Evolutionary conservation across 768 basidiomycete species (phyloP), one percentile per base, ranked within the genome.

Genomic region (Strobilomyces dryophilus): DNA sequence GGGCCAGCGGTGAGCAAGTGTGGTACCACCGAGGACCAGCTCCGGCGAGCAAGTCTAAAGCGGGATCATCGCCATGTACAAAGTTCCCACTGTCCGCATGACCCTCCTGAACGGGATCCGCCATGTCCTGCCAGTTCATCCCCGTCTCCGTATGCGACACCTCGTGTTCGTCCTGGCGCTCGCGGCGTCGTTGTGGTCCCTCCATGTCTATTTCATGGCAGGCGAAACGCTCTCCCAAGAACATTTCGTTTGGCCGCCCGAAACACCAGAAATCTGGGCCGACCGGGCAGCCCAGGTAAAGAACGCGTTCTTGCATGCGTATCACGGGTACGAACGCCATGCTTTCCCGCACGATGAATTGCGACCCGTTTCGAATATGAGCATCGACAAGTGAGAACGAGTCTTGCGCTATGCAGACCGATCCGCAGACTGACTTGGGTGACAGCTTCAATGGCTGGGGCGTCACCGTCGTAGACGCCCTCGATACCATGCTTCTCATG

Each of bases 401-500:
- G 79, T 61, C 18, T 27, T 32, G 8, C 31, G 5, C 37, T 10
- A 9, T 9, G 2, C 26, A 4, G 7, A 3, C 31, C 15, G 11
- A 27, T 12, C 12, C 12, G 24, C 46, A 10, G 20, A 1, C 37
- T 58, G 37, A 64, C 44, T 2, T 2, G n/a, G 8, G 12, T 20
- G 40, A 27, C 42, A 89, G 87, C 55, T 87, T 89, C 66, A 90
- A 90, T 62, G 86, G 85, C 8, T 92, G 89, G 89, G 85, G 84
- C 21, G 76, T 88, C 1, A 85, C 88, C 5, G 75, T 82, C 42
- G 78, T 92, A 45, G 94, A 97, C 62, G 82, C 90, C 6, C 75
- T 97, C 6, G 92, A 95, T 62, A 92, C 91, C 0, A 84, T 97
- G 77, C 73, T 88, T 35, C 73, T 98, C 26, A 86, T 95, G 83